phyloP scores from a whole-genome alignment of 1,284 basidiomycete genomes.

The Melampsora larici-populina region DNA sequence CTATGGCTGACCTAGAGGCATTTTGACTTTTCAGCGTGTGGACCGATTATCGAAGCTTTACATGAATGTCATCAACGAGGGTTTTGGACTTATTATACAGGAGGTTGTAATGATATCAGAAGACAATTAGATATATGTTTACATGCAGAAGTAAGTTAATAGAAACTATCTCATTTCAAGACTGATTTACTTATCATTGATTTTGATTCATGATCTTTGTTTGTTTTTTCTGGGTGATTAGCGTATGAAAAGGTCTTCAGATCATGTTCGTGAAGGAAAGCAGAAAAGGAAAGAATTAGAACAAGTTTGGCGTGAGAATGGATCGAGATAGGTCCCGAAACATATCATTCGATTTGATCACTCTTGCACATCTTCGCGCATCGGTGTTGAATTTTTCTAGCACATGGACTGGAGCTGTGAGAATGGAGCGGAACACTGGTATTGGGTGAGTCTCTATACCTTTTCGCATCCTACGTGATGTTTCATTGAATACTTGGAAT shows the following conservation, averaged over 20 bases:
- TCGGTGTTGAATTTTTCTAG: no score
- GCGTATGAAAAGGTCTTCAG: conserved; percentile 19
- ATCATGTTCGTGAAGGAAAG: conserved; percentile 18
- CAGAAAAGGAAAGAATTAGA: conserved; percentile 17
- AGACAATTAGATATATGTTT: conserved; percentile 21
- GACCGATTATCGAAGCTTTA: conserved; percentile 30
- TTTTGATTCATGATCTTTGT: no score
- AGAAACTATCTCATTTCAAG: no score
- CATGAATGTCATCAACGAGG: conserved; percentile 34
- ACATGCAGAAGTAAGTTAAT: conserved; percentile 23
- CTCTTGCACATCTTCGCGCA: no score
- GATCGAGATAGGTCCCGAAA: no score
- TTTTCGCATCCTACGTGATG: no score
- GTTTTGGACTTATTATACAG: conserved; percentile 29
- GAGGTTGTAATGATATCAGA: conserved; percentile 33
- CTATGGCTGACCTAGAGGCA: no score
- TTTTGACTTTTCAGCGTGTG: conserved; percentile 27
- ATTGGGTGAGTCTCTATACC: no score
- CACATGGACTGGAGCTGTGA: no score
- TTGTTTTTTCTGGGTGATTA: background rate
- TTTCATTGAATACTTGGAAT: no score
- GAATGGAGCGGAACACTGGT: no score
- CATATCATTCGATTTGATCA: no score
- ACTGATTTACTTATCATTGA: background rate
- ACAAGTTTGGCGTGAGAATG: background rate